These are phyloP conservation scores for Clitopilus hobsonii DNA, from an alignment of 768 basidiomycete species.

Conservation along the genomic window DNA sequence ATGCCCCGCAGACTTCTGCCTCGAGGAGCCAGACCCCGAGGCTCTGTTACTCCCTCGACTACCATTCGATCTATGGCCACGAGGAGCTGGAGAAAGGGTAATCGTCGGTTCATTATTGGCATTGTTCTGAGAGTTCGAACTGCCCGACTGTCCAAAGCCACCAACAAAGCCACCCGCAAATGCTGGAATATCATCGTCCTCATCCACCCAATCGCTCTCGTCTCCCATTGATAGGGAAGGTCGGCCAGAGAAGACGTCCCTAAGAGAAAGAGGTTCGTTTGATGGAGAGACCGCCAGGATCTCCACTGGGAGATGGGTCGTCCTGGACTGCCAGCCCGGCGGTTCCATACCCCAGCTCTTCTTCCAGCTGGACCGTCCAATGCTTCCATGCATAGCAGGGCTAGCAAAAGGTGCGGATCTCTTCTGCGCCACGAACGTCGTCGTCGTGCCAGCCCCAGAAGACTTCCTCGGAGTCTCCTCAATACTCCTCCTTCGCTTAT, in stretches of 20 bases:
- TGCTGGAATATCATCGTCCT: conserved; percentile 70
- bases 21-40: conserved; percentile 8
- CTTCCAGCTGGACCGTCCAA: conserved; percentile 80
- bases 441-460: conserved; percentile 25
- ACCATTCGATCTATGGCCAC: conserved; percentile 38
- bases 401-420: conserved; percentile 68
- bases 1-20: conserved; percentile 42
- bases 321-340: conserved; percentile 75
- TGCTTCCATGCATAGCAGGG: conserved; percentile 36
- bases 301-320: conserved; percentile 67
- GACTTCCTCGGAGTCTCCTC: conserved; percentile 42
- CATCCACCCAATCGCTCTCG: conserved; percentile 87
- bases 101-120: conserved; percentile 32
- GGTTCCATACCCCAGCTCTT: conserved; percentile 87
- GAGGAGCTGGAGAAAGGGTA: conserved; percentile 48
- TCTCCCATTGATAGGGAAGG: conserved; percentile 59
- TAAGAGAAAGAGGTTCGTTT: conserved; percentile 44
- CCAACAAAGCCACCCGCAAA: conserved; percentile 82
- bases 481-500: conserved; percentile 45
- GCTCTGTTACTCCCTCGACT: conserved; percentile 23
- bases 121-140: conserved; percentile 22
- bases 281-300: conserved; percentile 67
- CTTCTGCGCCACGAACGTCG: conserved; percentile 82
- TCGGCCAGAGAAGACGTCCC: conserved; percentile 80
- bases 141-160: conserved; percentile 66